phyloP scores from a whole-genome alignment of 2,329 filamentous ascomycete genomes.

The Cladorrhinum sp. region DNA sequence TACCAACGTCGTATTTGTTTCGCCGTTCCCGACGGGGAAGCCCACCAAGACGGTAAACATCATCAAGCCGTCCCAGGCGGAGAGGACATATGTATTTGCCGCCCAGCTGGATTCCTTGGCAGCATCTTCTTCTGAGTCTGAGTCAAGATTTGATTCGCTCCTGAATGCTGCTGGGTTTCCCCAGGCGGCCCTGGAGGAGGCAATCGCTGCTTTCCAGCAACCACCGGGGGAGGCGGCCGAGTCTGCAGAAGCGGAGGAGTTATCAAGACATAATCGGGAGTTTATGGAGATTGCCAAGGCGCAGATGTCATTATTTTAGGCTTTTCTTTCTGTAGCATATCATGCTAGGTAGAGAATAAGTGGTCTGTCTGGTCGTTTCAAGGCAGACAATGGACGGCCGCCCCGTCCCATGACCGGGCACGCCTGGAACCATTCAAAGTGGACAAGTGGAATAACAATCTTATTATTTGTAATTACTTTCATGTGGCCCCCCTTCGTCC shows the following conservation, averaged over 20 bases:
- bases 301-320: not conserved
- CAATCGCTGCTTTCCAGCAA: conserved; percentile 46
- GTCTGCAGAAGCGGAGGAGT: conserved; percentile 34
- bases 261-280: conserved; percentile 37
- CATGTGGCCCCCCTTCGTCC: too few relatives aligned
- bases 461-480: too few relatives aligned
- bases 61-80: conserved; percentile 74
- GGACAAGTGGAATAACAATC: too few relatives aligned
- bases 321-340: too few relatives aligned
- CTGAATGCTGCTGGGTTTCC: conserved; percentile 48
- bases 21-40: conserved; percentile 48
- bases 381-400: too few relatives aligned
- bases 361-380: too few relatives aligned
- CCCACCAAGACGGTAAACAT: conserved; percentile 57
- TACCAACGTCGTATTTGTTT: conserved; percentile 74
- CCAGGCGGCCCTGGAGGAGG: conserved; percentile 45
- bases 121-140: conserved; percentile 33
- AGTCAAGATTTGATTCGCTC: conserved; percentile 46
- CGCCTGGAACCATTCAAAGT: too few relatives aligned
- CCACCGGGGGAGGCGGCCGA: conserved; percentile 30
- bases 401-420: too few relatives aligned
- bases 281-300: conserved; percentile 34
- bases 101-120: conserved; percentile 56
- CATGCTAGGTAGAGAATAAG: too few relatives aligned
- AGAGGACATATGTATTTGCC: conserved; percentile 62